phyloP scores from a whole-genome alignment of 2,329 filamentous ascomycete genomes.

The Aspergillus sp. region DNA sequence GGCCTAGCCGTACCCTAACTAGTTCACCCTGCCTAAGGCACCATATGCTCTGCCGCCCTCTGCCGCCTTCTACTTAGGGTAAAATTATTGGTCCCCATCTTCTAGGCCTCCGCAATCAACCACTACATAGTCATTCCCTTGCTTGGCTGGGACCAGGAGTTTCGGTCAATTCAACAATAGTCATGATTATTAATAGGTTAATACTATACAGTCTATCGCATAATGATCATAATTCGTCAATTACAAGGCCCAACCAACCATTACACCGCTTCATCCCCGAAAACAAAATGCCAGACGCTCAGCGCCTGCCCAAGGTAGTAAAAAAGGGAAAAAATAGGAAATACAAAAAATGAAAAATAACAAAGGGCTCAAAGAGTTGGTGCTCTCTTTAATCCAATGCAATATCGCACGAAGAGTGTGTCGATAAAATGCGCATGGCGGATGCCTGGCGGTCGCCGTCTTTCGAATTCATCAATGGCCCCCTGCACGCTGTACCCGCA shows the following conservation, averaged over 20 bases:
- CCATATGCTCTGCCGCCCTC: background rate
- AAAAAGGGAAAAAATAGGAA: constrained; percentile 4
- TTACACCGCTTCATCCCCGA: background rate
- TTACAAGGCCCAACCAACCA: background rate
- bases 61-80: background rate
- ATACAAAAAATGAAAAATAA: constrained; percentile 16
- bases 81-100: background rate
- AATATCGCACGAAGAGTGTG: constrained; percentile 76
- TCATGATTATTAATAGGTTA: background rate
- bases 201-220: constrained; percentile 23
- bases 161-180: too few relatives aligned
- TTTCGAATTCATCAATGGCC: constrained; percentile 76
- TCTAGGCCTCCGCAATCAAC: too few relatives aligned
- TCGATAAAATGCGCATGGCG: constrained; percentile 88
- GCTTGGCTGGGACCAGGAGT: too few relatives aligned
- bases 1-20: constrained; percentile 42
- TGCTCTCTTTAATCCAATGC: constrained; percentile 48
- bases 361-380: constrained; percentile 34
- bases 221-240: constrained; percentile 26
- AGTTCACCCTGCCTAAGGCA: constrained; percentile 14
- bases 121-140: too few relatives aligned
- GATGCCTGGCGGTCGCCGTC: constrained; percentile 75
- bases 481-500: constrained; percentile 69
- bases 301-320: constrained; percentile 15
- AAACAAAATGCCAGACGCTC: constrained; percentile 6